Percentiles rank a stretch among this genome's conserved stretches.
Conservation (phyloP, 2,329 filamentous ascomycete species). For the Pseudofabraea citricarpa region DNA sequence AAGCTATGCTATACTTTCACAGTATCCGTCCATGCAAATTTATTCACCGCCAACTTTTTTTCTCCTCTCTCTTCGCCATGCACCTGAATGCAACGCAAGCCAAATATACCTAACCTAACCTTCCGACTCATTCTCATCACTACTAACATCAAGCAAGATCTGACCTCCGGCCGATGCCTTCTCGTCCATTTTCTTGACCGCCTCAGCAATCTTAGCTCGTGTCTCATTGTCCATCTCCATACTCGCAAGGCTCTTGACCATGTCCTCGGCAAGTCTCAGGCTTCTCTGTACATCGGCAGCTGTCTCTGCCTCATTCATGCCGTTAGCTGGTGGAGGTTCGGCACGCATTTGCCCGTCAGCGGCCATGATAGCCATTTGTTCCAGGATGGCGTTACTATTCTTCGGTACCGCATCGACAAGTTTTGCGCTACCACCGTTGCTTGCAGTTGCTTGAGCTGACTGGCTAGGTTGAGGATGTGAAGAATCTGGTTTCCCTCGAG, state of each 20-base stretch:
- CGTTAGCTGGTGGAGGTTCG: background rate
- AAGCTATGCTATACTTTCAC: no score
- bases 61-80: no score
- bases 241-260: background rate
- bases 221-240: conserved; percentile 2
- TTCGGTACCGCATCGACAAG: background rate
- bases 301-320: conserved; percentile 1
- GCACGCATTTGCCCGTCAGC: background rate
- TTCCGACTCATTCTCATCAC: no score
- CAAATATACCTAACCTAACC: no score
- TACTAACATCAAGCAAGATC: no score
- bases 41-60: no score
- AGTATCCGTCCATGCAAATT: no score
- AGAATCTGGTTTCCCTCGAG: background rate
- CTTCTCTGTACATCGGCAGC: background rate
- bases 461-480: background rate
- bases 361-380: conserved; percentile 1
- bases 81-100: no score
- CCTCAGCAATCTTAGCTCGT: conserved; percentile 1
- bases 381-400: background rate
- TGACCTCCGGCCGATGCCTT: no score
- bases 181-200: conserved; percentile 1
- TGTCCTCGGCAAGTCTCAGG: conserved; percentile 1
- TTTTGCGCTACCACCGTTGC: background rate
- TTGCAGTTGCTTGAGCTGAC: background rate